Base-by-base conservation (phyloP, 108 stramenopile species). In the Pseudonitzschia multistriata region DNA sequence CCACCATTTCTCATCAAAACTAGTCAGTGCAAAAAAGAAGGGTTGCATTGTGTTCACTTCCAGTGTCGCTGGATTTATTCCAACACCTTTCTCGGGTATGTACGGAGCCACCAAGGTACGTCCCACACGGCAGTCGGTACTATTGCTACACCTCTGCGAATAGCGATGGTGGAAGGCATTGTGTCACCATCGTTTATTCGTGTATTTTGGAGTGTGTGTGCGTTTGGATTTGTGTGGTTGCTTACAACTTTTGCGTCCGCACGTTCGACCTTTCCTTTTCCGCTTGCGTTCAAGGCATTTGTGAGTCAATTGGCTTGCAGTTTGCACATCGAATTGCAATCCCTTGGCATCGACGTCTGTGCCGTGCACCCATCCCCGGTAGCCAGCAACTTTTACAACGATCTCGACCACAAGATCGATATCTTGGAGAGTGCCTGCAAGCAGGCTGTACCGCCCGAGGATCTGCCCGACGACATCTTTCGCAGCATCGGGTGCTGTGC, bases 351-450 rank as follows among this genome's bases (percentile, higher is more conserved):
- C 76, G 99, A 99, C 77, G 96, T 99, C 5, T 85, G 92, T 49
- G 96, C 97, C 1, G 89, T 99, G 0, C 97, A 99, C 85, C 99
- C 99, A 0, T 92, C 90, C 21, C 99, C 99, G 0, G 99, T 99
- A 0, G 89, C 89, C 22, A 90, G 88, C 78, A 91, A 96, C 69
- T 99, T 99, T 85, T 99, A 98, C 79, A 85, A 88, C 60, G 78
- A 93, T 56, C 84, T 96, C 54, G 91, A 93, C 70, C 92, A 96
- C 70, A 93, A 94, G 84, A 90, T 96, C 76, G 92, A 96, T 34
- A 75, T 93, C 56, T 85, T 96, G 83, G 95, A 96, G 56, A 84
- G 84, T 24, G 94, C 93, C 19, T 91, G 96, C 64, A 91, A 95
- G 67, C 67, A 79, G 22, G 99, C 97, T 15, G 97, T 97, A 7